Evolutionary conservation across 495 filamentous ascomycete species (phyloP), one percentile per base, ranked within the genome.

Genomic region (Rhypophila decipiens): DNA sequence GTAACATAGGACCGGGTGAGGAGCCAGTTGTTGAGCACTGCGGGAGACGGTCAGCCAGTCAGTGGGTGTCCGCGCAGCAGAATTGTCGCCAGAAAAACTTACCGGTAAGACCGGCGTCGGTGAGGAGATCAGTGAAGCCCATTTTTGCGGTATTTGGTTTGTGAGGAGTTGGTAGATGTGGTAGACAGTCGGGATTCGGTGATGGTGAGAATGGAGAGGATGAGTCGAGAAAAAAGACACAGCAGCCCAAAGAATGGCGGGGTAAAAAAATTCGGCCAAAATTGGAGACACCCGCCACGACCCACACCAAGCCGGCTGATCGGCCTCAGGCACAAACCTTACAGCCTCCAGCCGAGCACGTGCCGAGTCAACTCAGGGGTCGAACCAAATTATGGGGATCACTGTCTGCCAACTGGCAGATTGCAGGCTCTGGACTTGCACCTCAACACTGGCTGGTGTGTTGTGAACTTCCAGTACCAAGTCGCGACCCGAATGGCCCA

Each of bases 91-190:
- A 22, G 5, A 36, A 27, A 35, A 49, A 70, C 87, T 63, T 83
- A 95, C 90, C 66, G 65, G 86, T 78, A 48, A 93, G 77, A 65
- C 93, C 90, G 75, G 87, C 78, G 59, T 93, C 90, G 64, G 85
- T 81, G 67, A 86, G 69, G 56, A 98, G 81, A 75, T 98, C 90
- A 56, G 85, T 83, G 82, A 97, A 96, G 72, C 93, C 93, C 93
- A 98, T 98, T 15, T 31, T 51, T 31, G n/a, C 43, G 27, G 34
- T 29, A 22, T 23, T 40, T 20, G 29, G 39, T 27, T 27, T 24
- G 39, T n/a, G 46, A 44, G 46, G 27, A 24, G 31, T 34, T 24
- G 47, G 10, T 20, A 20, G 40, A 20, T 24, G 39, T 50, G 24
- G 29, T 42, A 19, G 38, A 18, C 17, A 34, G 24, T 34, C 27